Evolutionary conservation across 371 early-diverging fungal genomes (phyloP), one percentile per base, ranked within the genome.

Genomic region (Mucor indicus): DNA sequence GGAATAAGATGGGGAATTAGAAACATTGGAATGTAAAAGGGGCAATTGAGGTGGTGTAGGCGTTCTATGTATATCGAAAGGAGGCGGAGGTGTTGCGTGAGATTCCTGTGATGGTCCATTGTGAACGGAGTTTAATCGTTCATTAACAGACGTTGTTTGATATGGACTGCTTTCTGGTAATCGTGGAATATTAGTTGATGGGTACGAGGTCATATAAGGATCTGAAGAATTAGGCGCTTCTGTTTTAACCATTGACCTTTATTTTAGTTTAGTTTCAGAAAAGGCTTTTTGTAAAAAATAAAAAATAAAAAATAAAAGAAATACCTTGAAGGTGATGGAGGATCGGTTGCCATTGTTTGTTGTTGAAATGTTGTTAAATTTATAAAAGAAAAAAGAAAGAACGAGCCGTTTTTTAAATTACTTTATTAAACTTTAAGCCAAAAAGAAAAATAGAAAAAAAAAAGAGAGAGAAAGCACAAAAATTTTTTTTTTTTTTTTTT

Each of bases 91-190:
- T 15, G 9, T 9, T 13, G 15, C n/a, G 4, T 9, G 35, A 24
- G 22, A 8, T 29, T 12, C 30, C n/a, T 15, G 3, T 12, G 42
- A 4, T 22, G 19, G 8, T 30, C 23, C 17, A 29, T 23, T 29
- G 37, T 42, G 37, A 52, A 38, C 39, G 29, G 52, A 38, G 31
- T 38, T 49, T 41, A 15, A 17, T 33, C 41, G 30, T 12, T 17
- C 40, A 38, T 33, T 16, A 7, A 27, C 29, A 27, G 29, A 7
- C 11, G 35, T 11, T n/a, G n/a, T n/a, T 29, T 23, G 27, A 50
- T 50, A 43, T 37, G 43, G 50, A 38, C 39, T 54, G 48, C 40
- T 54, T 33, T 54, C 54, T 36, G 46, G 15, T 39, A 40, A 41
- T 29, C 46, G 35, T 53, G 54, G 43, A n/a, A 38, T 21, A 33